Base-by-base conservation (phyloP, 805 yeast genomes). In the Teunomyces pallodes region DNA sequence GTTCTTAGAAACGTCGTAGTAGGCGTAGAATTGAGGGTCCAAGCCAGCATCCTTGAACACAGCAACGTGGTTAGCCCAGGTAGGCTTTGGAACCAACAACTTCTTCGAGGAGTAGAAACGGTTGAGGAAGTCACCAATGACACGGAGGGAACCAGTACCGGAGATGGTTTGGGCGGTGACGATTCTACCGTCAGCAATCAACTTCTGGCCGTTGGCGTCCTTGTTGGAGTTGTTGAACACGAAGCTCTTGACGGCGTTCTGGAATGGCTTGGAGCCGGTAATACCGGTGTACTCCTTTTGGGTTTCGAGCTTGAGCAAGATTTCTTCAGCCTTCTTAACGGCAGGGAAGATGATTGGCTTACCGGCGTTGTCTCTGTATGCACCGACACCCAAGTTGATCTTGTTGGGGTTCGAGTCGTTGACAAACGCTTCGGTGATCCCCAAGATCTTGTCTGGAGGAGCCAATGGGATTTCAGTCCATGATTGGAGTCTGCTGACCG, bases 121-220 rank as follows among this genome's bases (percentile, higher is more conserved):
- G 55, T 69, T 68, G 59, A 91, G 67, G 62, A 92, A 87, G 61
- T 85, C 92, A 20, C 87, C 92, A 43, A 90, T 82, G 33, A 92
- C 84, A 56, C 95, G 83, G 52, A 91, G 75, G 3, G 97, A 92
- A 53, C 99, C 99, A 33, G 99, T 92, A 54, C 99, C 99, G 35
- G 96, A 86, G 52, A 92, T 77, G 49, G 97, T 86, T 72, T 92
- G 99, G 10, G 90, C 77, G 43, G 95, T 82, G 46, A 90, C 86
- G 36, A 91, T 79, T 58, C 96, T 77, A 48, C 79, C 78, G 44
- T 81, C 83, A 10, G 70, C 69, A 38, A 86, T 66, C 48, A 86
- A 78, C 50, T 77, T 63, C 33, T 77, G 72, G 35, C 87, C 87
- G 52, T 76, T 68, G 44, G 73, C 63, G 54, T 82, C 85, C 63